A percentile compares a stretch with the other conserved stretches of the same genome.
Conservation (phyloP, 2,329 filamentous ascomycete genomes). For the Aspergillus intermedius region DNA sequence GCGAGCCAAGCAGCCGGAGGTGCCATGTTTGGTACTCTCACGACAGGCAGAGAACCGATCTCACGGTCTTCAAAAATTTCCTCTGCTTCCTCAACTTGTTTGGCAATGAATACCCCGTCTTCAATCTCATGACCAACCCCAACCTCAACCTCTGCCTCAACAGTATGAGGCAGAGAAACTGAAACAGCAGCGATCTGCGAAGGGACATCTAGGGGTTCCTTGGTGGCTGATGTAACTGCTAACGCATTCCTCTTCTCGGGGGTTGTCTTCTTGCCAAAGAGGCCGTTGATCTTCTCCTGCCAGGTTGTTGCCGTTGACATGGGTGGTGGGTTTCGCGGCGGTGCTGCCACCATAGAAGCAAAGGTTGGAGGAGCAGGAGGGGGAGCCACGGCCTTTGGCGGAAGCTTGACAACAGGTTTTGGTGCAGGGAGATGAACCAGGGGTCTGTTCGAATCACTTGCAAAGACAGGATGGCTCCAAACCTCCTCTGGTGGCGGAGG, state of each 20-base stretch:
- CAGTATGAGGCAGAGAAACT: constrained; percentile 58
- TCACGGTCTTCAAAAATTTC: constrained; percentile 77
- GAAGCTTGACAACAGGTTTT: constrained; percentile 73
- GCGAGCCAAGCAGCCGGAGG: constrained; percentile 60
- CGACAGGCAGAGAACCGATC: constrained; percentile 67
- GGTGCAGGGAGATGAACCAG: constrained; percentile 53
- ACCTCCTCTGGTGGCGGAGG: constrained; percentile 54
- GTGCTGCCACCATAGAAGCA: constrained; percentile 38
- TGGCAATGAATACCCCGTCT: constrained; percentile 49
- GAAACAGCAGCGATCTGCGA: constrained; percentile 52
- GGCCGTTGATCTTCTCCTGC: constrained; percentile 78
- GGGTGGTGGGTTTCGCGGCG: constrained; percentile 30
- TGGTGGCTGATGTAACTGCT: constrained; percentile 61
- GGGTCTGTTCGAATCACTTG: constrained; percentile 45
- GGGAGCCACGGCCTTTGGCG: constrained; percentile 49
- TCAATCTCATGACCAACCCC: constrained; percentile 38
- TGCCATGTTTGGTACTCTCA: constrained; percentile 58
- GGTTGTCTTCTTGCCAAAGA: constrained; percentile 58
- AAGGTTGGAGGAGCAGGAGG: constrained; percentile 41
- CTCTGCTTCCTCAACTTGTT: constrained; percentile 69
- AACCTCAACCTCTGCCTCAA: constrained; percentile 25
- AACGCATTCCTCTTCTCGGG: constrained; percentile 49
- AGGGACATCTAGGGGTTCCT: constrained; percentile 57
- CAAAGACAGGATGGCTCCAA: constrained; percentile 51
- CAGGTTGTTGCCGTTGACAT: constrained; percentile 50